These are phyloP conservation scores for Geotrichum phurueaensis DNA, from an alignment of 1,139 yeast genomes.

Conservation along the genomic window DNA sequence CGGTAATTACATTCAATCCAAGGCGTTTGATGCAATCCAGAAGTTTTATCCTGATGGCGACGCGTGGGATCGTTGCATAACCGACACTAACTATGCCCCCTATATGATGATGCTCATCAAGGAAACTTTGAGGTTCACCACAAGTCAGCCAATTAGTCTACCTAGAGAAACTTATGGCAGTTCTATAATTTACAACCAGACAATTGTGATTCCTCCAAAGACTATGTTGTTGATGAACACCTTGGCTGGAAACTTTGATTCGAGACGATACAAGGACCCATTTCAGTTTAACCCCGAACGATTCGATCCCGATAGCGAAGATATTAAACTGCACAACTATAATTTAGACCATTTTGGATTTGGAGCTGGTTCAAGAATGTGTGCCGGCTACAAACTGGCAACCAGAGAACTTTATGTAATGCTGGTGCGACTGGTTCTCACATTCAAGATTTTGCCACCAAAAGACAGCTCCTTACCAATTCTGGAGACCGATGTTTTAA, in stretches of 20 bases:
- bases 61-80: constrained; percentile 47
- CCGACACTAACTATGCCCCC: constrained; percentile 37
- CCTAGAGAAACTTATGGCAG: constrained; percentile 54
- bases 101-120: constrained; percentile 54
- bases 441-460: constrained; percentile 43
- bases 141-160: constrained; percentile 61
- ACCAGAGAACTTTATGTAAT: constrained; percentile 53
- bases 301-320: constrained; percentile 34
- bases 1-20: constrained; percentile 44
- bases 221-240: constrained; percentile 62
- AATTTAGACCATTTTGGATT: constrained; percentile 47
- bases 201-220: constrained; percentile 46
- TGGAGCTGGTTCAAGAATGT: constrained; percentile 66
- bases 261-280: constrained; percentile 42
- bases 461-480: constrained; percentile 23
- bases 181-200: constrained; percentile 39
- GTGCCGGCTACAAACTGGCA: constrained; percentile 62
- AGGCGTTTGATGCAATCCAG: constrained; percentile 39
- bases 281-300: constrained; percentile 52
- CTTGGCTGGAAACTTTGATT: constrained; percentile 66
- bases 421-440: constrained; percentile 38
- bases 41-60: constrained; percentile 30
- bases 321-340: not conserved
- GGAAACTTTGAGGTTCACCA: constrained; percentile 56
- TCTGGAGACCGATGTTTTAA: constrained; percentile 48